These are phyloP conservation scores for Cladosporium sp. DNA, from an alignment of 2,329 filamentous ascomycete species.

Conservation along the genomic window DNA sequence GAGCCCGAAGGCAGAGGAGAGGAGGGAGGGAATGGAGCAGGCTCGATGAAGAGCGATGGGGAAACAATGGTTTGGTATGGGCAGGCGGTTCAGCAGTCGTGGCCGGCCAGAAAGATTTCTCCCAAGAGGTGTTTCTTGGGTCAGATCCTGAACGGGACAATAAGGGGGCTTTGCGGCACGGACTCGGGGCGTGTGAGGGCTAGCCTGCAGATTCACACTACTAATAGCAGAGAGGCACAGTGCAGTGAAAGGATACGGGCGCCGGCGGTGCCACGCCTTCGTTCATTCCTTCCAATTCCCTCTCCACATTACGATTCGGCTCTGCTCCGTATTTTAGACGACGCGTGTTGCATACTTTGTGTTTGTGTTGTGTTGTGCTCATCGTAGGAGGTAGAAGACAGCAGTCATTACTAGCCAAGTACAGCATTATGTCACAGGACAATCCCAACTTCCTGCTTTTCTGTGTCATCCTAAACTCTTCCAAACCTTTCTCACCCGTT, in stretches of 20 bases:
- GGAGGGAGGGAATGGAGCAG: neutral
- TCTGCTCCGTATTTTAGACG: too few relatives aligned
- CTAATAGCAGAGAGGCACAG: constrained; percentile 3
- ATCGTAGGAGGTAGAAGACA: too few relatives aligned
- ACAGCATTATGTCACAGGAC: too few relatives aligned
- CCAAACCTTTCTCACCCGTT: too few relatives aligned
- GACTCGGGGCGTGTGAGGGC: neutral
- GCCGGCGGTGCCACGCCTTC: too few relatives aligned
- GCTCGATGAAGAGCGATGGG: neutral
- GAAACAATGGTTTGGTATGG: neutral
- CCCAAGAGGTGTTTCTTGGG: neutral
- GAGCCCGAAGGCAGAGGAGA: constrained; percentile 9
- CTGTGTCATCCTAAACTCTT: too few relatives aligned
- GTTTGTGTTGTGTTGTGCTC: too few relatives aligned
- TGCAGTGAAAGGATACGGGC: constrained; percentile 4
- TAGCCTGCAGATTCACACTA: constrained; percentile 11
- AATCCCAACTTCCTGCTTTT: too few relatives aligned
- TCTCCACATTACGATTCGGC: too few relatives aligned
- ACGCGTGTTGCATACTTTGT: too few relatives aligned
- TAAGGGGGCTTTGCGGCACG: constrained; percentile 12
- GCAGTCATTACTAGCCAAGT: too few relatives aligned
- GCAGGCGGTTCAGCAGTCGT: neutral
- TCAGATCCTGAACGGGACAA: constrained; percentile 6
- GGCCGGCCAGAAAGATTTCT: neutral
- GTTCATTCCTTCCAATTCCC: too few relatives aligned